A percentile compares a stretch with the other conserved stretches of the same genome.
phyloP scores from a whole-genome alignment of 176 grass and related monocot genomes.

The Typha latifolia region DNA sequence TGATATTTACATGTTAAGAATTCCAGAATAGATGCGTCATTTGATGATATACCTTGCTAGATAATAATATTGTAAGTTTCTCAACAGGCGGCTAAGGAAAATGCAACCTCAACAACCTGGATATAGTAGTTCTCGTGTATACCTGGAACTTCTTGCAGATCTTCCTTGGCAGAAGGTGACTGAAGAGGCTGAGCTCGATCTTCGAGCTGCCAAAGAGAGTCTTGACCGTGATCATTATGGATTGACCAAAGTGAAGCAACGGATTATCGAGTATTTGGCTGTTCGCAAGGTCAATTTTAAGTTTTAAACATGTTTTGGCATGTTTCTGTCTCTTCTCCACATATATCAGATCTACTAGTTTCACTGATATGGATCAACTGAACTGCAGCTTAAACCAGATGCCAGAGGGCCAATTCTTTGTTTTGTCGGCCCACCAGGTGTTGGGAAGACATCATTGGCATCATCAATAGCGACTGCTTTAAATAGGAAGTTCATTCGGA shows the following conservation, averaged over 20 bases:
- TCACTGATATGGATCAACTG: conserved; percentile 19
- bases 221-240: conserved; percentile 92
- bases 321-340: not conserved
- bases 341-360: conserved; percentile 9
- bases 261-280: conserved; percentile 96
- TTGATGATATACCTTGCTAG: not conserved
- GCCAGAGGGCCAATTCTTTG: conserved; percentile 89
- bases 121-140: conserved; percentile 88
- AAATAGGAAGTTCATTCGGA: conserved; percentile 86
- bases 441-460: conserved; percentile 98
- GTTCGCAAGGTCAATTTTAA: conserved; percentile 76
- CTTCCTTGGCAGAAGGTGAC: conserved; percentile 97
- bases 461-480: conserved; percentile 90
- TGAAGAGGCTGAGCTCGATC: conserved; percentile 86
- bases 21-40: too few relatives aligned
- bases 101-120: conserved; percentile 99
- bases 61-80: conserved; percentile 8
- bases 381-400: conserved; percentile 90
- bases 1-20: too few relatives aligned
- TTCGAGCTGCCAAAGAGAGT: conserved; percentile 83
- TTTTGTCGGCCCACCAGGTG: conserved; percentile 96
- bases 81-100: conserved; percentile 63
- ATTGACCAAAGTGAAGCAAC: conserved; percentile 82
- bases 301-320: conserved; percentile 5
- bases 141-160: conserved; percentile 90